A percentile compares a stretch with the other conserved stretches of the same genome.
Evolutionary conservation across 164 flowering plant genomes (phyloP).

Genomic region (Berberis thunbergii): DNA sequence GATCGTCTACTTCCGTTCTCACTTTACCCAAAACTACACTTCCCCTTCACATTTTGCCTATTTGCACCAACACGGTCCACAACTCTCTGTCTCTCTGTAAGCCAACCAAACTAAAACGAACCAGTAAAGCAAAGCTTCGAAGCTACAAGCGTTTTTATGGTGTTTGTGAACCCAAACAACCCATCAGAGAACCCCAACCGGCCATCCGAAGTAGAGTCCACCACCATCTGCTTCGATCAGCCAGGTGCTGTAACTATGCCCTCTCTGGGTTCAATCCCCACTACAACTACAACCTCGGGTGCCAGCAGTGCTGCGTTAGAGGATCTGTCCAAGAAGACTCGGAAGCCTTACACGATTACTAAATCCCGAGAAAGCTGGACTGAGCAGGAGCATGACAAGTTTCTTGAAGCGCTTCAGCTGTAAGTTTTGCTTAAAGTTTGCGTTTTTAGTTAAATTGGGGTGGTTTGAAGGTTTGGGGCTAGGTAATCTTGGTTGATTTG

Average conservation of each 20-base stretch:
- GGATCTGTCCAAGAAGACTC: slow-evolving; percentile 59
- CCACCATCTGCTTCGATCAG: no score
- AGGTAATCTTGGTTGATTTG: neutral
- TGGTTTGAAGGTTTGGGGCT: neutral
- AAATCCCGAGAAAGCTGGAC: slow-evolving; percentile 98
- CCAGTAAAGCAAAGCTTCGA: no score
- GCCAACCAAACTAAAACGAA: no score
- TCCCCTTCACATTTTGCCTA: no score
- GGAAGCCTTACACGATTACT: slow-evolving; percentile 91
- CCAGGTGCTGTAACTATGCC: neutral
- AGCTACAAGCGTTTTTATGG: slow-evolving; percentile 23
- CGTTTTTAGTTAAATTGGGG: neutral
- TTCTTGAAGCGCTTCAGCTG: slow-evolving; percentile 95
- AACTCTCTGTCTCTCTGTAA: no score
- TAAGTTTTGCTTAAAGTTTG: slow-evolving; percentile 13
- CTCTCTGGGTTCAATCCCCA: slow-evolving; percentile 6
- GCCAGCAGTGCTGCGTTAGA: slow-evolving; percentile 29
- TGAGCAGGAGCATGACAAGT: slow-evolving; percentile 96
- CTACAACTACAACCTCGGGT: slow-evolving; percentile 12
- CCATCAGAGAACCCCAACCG: slow-evolving; percentile 1
- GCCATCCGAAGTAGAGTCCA: no score
- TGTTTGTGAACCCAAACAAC: slow-evolving; percentile 41
- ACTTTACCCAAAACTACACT: no score
- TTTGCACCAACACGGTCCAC: no score
- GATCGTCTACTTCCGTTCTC: no score